phyloP scores from a whole-genome alignment of 2,329 filamentous ascomycete genomes.

The Emmonsia crescens region DNA sequence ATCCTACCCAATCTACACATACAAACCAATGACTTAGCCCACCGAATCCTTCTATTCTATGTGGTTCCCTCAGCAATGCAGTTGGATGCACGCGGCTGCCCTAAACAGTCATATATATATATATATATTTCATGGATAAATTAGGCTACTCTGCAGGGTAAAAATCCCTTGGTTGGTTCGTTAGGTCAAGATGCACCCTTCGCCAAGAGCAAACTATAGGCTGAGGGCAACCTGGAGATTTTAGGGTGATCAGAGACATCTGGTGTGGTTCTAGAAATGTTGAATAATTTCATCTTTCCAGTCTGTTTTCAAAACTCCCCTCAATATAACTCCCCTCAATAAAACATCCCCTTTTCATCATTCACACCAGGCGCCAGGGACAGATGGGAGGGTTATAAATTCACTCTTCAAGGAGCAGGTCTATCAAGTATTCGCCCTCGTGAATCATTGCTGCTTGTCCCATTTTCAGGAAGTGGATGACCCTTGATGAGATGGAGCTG shows the following conservation, averaged over 20 bases:
- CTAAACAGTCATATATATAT: background rate
- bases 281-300: background rate
- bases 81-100: background rate
- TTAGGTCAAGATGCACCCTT: background rate
- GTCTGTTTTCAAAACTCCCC: background rate
- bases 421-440: background rate
- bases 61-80: background rate
- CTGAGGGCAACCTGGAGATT: background rate
- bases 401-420: background rate
- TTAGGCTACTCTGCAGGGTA: background rate
- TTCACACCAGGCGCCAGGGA: background rate
- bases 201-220: background rate
- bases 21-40: background rate
- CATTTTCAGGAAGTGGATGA: background rate
- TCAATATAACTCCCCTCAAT: background rate
- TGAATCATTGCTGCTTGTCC: background rate
- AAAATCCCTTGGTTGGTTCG: background rate
- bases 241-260: background rate
- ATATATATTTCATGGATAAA: background rate
- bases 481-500: constrained; percentile 15
- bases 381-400: no score
- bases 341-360: background rate
- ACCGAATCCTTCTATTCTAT: background rate
- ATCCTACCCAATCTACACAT: background rate
- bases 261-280: background rate